These are phyloP conservation scores for Leccinum truebloodii DNA, from an alignment of 768 basidiomycete species.

Conservation along the genomic window DNA sequence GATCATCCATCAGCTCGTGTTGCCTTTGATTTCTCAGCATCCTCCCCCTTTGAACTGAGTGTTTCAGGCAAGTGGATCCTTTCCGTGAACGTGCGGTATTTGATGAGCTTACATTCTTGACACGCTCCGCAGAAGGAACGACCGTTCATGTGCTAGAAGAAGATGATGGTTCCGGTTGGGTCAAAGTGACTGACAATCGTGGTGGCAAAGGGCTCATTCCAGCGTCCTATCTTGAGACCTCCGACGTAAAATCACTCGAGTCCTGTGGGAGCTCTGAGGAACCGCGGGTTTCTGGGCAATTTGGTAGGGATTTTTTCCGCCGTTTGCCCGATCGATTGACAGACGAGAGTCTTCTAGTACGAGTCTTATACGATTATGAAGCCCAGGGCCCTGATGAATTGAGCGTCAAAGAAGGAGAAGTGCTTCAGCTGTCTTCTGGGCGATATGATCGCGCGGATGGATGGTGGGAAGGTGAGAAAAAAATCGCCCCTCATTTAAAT, in stretches of 20 bases:
- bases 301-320: slow-evolving; percentile 44
- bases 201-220: slow-evolving; percentile 75
- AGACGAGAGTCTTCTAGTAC: slow-evolving; percentile 47
- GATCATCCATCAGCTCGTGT: slow-evolving; percentile 68
- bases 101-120: slow-evolving; percentile 15
- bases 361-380: slow-evolving; percentile 77
- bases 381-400: slow-evolving; percentile 76
- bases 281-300: slow-evolving; percentile 42
- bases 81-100: slow-evolving; percentile 5
- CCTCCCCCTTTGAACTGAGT: slow-evolving; percentile 75
- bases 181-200: slow-evolving; percentile 63
- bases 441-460: slow-evolving; percentile 68
- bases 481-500: slow-evolving; percentile 19
- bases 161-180: slow-evolving; percentile 87
- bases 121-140: slow-evolving; percentile 52
- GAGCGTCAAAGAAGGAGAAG: slow-evolving; percentile 56
- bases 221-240: slow-evolving; percentile 70
- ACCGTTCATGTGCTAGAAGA: slow-evolving; percentile 69
- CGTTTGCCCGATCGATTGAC: slow-evolving; percentile 7
- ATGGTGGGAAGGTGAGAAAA: slow-evolving; percentile 80
- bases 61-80: slow-evolving; percentile 51
- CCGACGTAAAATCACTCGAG: slow-evolving; percentile 28
- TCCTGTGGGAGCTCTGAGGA: slow-evolving; percentile 16
- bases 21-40: slow-evolving; percentile 72
- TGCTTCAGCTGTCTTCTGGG: slow-evolving; percentile 64